Base-by-base conservation (phyloP, 2,329 filamentous ascomycete species). In the Corinectria fuckeliana region DNA sequence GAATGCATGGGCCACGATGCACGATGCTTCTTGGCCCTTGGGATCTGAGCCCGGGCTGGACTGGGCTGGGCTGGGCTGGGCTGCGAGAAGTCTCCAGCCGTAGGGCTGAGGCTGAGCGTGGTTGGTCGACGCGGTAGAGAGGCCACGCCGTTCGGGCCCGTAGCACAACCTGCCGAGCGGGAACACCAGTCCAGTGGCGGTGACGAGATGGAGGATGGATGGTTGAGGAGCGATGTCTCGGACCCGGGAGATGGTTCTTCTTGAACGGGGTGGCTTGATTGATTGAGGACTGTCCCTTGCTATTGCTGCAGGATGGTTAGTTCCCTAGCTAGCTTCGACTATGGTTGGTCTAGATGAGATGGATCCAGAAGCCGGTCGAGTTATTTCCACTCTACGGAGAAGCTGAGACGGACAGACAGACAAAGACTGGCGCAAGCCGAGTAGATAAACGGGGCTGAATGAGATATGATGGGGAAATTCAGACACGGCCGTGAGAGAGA, bases 101-200 rank as follows among this genome's bases (percentile, higher is more conserved):
- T 54, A 59, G 56, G 56, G 56, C 56, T 59, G 50, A 59, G 50
- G 38, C 2, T 11, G 26, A 28, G 18, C 23, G 45, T 59, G 56
- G 50, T 54, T 59, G 56, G 56, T 39, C 20, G 44, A 25, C 16
- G 44, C 14, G 28, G 49, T 44, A 38, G 16, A 26, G 11, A 36
- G 21, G 36, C 39, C 28, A 32, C 21, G 30, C 38, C 23, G 47
- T 50, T 52, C 56, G 45, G 50, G 50, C 50, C 56, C 56, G 50
- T 25, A 50, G 44, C 20, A 42, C 23, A 16, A 36, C 21, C 21
- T 38, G 26, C 34, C 34, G 49, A 58, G 21, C 16, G 34, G 42
- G 32, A 34, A 49, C n/a, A 28, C 42, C 21, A 20, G 21, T 18
- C 44, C 44, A 28, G 36, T 34, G 26, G 52, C 52, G 44, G 52